These are phyloP conservation scores for Tylopilus felleus DNA, from an alignment of 768 basidiomycete species.

Conservation along the genomic window DNA sequence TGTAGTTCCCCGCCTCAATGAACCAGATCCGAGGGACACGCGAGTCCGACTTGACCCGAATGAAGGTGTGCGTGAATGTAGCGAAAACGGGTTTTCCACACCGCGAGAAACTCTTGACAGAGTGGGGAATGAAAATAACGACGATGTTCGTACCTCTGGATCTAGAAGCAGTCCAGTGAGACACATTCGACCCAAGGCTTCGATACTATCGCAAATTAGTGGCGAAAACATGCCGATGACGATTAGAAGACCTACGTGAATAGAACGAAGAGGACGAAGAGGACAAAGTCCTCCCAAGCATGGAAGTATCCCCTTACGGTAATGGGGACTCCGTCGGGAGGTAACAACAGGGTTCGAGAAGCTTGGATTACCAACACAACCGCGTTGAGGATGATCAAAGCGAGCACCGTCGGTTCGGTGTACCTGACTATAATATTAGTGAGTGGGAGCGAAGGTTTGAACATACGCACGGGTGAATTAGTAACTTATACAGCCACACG, in stretches of 20 bases:
- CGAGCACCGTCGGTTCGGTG: constrained; percentile 82
- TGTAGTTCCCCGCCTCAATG: too few species aligned
- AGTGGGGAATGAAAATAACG: constrained; percentile 41
- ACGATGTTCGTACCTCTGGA: constrained; percentile 60
- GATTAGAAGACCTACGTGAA: constrained; percentile 65
- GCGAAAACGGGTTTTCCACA: constrained; percentile 33
- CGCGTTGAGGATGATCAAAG: constrained; percentile 81
- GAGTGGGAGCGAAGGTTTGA: not conserved
- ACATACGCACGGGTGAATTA: constrained; percentile 64
- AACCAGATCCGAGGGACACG: too few species aligned
- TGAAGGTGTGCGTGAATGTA: too few species aligned
- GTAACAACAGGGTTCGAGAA: constrained; percentile 55
- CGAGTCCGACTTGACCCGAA: too few species aligned
- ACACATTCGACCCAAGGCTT: constrained; percentile 83
- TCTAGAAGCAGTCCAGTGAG: constrained; percentile 90
- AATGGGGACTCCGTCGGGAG: constrained; percentile 37
- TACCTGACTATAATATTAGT: constrained; percentile 43
- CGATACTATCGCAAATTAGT: constrained; percentile 49
- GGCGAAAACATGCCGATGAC: not conserved
- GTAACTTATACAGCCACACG: constrained; percentile 57
- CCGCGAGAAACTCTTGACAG: constrained; percentile 41
- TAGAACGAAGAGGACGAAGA: constrained; percentile 77
- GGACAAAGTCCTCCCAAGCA: constrained; percentile 80
- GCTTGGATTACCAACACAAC: constrained; percentile 80
- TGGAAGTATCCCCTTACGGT: constrained; percentile 78